Evolutionary conservation across 805 yeast species (phyloP).

Genomic region (Barnettozyma californica): DNA sequence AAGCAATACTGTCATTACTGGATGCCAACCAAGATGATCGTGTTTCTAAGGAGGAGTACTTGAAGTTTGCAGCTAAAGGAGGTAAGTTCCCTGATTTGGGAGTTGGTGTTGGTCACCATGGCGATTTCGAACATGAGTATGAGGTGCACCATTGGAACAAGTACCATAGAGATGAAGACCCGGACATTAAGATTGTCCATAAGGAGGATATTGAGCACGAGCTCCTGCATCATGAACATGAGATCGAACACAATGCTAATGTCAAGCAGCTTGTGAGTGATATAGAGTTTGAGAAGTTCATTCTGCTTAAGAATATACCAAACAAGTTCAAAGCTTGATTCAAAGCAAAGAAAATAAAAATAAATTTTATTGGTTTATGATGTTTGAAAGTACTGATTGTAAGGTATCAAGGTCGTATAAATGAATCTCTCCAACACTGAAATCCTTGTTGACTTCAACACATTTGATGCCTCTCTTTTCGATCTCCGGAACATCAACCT

Average conservation of each 20-base stretch:
- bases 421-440: constrained; percentile 17
- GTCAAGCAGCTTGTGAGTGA: constrained; percentile 28
- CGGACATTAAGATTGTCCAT: constrained; percentile 74
- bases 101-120: constrained; percentile 90
- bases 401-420: constrained; percentile 41
- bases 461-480: constrained; percentile 42
- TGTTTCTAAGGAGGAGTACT: constrained; percentile 66
- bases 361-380: not conserved
- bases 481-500: constrained; percentile 40
- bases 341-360: no score
- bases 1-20: constrained; percentile 49
- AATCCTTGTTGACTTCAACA: constrained; percentile 31
- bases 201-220: constrained; percentile 77
- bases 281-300: constrained; percentile 35
- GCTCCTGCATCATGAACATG: constrained; percentile 42
- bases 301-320: constrained; percentile 34
- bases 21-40: constrained; percentile 64
- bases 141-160: constrained; percentile 94
- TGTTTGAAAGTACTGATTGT: constrained; percentile 19
- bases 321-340: constrained; percentile 28
- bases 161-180: constrained; percentile 71
- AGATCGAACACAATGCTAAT: constrained; percentile 80
- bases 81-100: constrained; percentile 87
- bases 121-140: constrained; percentile 88
- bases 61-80: constrained; percentile 52